Evolutionary conservation across 83 land plant species (phyloP), one percentile per base, ranked within the genome.

Genomic region (Picea abies): DNA sequence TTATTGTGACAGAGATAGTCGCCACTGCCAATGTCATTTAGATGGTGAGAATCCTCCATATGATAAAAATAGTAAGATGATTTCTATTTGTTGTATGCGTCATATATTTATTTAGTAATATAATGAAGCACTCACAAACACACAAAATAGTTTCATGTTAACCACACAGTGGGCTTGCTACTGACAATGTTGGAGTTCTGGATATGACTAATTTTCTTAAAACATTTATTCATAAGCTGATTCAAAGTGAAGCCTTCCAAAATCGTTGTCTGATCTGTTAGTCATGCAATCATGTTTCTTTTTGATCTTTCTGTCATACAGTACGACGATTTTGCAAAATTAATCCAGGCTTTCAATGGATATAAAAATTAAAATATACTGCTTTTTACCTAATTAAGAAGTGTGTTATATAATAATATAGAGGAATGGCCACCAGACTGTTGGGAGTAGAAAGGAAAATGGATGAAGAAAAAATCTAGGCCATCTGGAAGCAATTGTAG

Each of bases 1-100:
- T 67, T 79, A 85, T 67, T 93, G 97, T 84, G 88, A 89, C 85
- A 87, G 91, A 79, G 87, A 85, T 82, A 83, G 82, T 63, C 77
- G 72, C 61, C 83, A 63, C 71, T 94, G 95, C 83, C 86, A 64
- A 1, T 94, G 97, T 75, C 89, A 84, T 77, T n/a, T 73, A 20
- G 85, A 82, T 87, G 95, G 95, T 93, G 60, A 91, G 92, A 72
- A 64, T n/a, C 37, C 22, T 73, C 37, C 37, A 56, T 73, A 44
- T 16, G 47, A 20, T 73, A 47, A n/a, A n/a, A 19, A 72, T n/a
- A 7, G 44, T 20, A 20, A 44, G 4, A n/a, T 47, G 12, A 41
- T 73, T 10, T 73, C 26, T 9, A 41, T 9, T 47, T n/a, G 9
- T 23, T 47, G 25, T 73, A 72, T 39, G 5, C 41, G 8, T 52